These are phyloP conservation scores for Coemansia sp. DNA, from an alignment of 192 early-diverging fungal species.

Conservation along the genomic window DNA sequence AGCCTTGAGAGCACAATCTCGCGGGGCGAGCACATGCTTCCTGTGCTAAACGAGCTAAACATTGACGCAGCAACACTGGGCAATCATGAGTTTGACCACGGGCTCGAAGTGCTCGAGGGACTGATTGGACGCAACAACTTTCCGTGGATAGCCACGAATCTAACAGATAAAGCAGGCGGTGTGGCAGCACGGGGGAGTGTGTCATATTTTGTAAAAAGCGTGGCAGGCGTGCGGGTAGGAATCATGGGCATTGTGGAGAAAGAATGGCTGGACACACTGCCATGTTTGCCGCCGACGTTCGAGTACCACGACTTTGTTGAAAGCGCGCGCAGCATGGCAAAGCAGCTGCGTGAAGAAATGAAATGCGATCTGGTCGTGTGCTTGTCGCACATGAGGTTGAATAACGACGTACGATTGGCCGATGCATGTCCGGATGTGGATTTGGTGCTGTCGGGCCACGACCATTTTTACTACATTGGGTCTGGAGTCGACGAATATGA, in stretches of 20 bases:
- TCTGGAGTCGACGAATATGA: constrained; percentile 43
- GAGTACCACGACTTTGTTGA: constrained; percentile 62
- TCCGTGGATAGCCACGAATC: constrained; percentile 72
- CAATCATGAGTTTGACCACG: constrained; percentile 81
- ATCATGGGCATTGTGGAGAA: constrained; percentile 70
- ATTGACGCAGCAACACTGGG: constrained; percentile 64
- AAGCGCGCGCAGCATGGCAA: constrained; percentile 45
- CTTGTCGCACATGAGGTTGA: constrained; percentile 72
- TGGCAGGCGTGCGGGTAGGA: constrained; percentile 58
- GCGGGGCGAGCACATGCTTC: constrained; percentile 64
- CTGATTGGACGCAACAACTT: constrained; percentile 60
- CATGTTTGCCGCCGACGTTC: constrained; percentile 59
- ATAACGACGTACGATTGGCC: constrained; percentile 63
- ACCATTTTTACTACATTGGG: constrained; percentile 67
- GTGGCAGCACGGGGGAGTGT: constrained; percentile 36
- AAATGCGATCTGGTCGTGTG: constrained; percentile 67
- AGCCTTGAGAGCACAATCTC: constrained; percentile 67
- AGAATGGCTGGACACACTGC: constrained; percentile 70
- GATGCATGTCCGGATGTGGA: constrained; percentile 58
- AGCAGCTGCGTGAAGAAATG: constrained; percentile 22
- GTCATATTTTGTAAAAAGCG: constrained; percentile 55
- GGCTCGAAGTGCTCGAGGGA: constrained; percentile 55
- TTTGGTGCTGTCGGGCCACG: constrained; percentile 70
- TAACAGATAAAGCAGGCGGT: constrained; percentile 46
- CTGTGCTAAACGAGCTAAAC: constrained; percentile 59